A percentile compares a stretch with the other conserved stretches of the same genome.
Evolutionary conservation across 345 rosid species (phyloP).

Genomic region (Eucalyptus guilfoylei): DNA sequence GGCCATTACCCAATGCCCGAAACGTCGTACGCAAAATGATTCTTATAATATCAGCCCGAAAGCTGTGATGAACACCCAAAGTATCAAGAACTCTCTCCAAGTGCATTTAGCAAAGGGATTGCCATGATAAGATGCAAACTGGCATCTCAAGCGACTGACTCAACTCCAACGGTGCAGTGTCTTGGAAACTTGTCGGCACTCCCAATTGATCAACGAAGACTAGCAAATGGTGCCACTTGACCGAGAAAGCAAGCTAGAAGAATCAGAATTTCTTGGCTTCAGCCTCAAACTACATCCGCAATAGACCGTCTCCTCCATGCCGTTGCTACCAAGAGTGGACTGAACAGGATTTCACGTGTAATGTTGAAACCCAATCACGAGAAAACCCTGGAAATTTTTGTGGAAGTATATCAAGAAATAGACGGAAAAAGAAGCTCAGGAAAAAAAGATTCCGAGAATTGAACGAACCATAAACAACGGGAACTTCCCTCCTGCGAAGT

Average conservation of each 20-base stretch:
- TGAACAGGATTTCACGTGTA: background rate
- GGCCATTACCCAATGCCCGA: background rate
- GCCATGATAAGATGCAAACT: background rate
- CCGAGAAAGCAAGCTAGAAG: background rate
- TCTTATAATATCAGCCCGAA: background rate
- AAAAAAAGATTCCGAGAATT: background rate
- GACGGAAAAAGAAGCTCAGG: background rate
- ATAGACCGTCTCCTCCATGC: background rate
- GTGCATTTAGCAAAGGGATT: background rate
- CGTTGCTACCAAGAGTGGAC: background rate
- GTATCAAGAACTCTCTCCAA: background rate
- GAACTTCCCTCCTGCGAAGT: no score
- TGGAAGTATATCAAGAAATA: background rate
- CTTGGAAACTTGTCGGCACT: background rate
- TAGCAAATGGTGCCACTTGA: background rate
- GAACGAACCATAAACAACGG: no score
- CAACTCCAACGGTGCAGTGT: background rate
- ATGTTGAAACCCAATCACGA: background rate
- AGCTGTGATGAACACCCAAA: background rate
- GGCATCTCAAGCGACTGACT: background rate
- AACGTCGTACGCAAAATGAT: rapidly evolving
- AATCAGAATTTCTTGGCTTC: background rate
- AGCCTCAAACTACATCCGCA: background rate
- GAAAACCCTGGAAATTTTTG: background rate
- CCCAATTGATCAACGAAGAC: background rate